phyloP scores from a whole-genome alignment of 257 asterid genomes.

The Ligustrum vulgare region DNA sequence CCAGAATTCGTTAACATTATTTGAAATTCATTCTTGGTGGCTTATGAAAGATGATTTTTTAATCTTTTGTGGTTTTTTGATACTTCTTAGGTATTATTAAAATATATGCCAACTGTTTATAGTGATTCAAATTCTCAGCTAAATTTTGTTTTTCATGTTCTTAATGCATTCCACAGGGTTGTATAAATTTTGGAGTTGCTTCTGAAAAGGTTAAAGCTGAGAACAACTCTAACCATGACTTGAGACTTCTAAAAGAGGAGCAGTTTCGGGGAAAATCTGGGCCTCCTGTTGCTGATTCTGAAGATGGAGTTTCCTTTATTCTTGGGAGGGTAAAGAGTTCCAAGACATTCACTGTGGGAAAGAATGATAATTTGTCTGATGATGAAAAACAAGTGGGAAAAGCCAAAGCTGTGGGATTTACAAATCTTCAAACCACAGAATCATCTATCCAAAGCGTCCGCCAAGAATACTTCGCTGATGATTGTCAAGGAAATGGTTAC shows the following conservation, averaged over 20 bases:
- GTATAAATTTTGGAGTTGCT: conserved; percentile 90
- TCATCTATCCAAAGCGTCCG: conserved; percentile 36
- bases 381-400: conserved; percentile 40
- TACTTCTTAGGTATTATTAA: conserved; percentile 16
- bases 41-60: conserved; percentile 16
- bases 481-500: conserved; percentile 39
- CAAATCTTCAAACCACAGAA: conserved; percentile 35
- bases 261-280: conserved; percentile 45
- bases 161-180: conserved; percentile 58
- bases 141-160: conserved; percentile 22
- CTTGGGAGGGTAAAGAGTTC: conserved; percentile 53
- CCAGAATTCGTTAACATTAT: conserved; percentile 16
- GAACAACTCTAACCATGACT: conserved; percentile 47
- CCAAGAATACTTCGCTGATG: conserved; percentile 31
- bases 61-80: conserved; percentile 10
- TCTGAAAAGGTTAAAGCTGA: conserved; percentile 57
- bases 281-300: conserved; percentile 53
- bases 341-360: conserved; percentile 39
- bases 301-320: conserved; percentile 66
- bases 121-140: conserved; percentile 6
- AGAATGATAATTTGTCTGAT: conserved; percentile 38
- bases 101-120: not conserved
- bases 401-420: conserved; percentile 27
- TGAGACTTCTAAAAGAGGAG: conserved; percentile 59
- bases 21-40: conserved; percentile 13